These are phyloP conservation scores for Sicyos baderoa DNA, from an alignment of 306 rosid genomes.

Conservation along the genomic window DNA sequence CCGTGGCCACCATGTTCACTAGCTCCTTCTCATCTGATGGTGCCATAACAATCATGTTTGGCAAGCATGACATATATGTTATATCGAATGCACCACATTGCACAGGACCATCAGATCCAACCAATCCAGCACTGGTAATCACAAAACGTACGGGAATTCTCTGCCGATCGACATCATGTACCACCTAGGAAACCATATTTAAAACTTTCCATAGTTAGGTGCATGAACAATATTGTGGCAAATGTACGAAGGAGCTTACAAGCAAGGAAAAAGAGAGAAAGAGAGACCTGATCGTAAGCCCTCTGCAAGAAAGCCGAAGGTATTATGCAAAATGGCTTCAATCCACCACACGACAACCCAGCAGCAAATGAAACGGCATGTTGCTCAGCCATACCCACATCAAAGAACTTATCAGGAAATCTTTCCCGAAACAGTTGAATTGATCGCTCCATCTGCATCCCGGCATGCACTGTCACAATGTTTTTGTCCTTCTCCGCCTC, in stretches of 20 bases:
- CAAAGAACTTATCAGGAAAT: conserved; percentile 70
- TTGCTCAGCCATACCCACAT: conserved; percentile 94
- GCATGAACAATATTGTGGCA: not conserved
- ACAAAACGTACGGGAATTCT: conserved; percentile 83
- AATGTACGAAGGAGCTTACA: not conserved
- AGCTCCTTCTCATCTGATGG: conserved; percentile 84
- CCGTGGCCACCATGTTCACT: conserved; percentile 80
- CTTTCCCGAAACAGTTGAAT: conserved; percentile 53
- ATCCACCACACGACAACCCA: conserved; percentile 84
- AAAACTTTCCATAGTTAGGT: not conserved
- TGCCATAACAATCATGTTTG: conserved; percentile 95
- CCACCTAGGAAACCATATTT: conserved; percentile 36
- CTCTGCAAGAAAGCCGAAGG: conserved; percentile 82
- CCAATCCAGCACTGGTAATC: conserved; percentile 81
- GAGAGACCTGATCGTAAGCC: conserved; percentile 78
- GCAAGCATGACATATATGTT: conserved; percentile 84
- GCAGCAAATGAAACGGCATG: conserved; percentile 95
- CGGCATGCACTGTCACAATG: conserved; percentile 81
- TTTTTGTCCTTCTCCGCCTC: conserved; percentile 81
- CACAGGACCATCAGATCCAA: conserved; percentile 80
- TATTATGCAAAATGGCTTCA: conserved; percentile 87
- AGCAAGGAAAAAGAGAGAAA: conserved; percentile 12
- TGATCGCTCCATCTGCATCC: conserved; percentile 61
- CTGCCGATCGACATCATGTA: conserved; percentile 87
- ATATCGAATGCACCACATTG: conserved; percentile 90